Evolutionary conservation across 306 rosid genomes (phyloP).

Genomic region (Cucurbita ficifolia): DNA sequence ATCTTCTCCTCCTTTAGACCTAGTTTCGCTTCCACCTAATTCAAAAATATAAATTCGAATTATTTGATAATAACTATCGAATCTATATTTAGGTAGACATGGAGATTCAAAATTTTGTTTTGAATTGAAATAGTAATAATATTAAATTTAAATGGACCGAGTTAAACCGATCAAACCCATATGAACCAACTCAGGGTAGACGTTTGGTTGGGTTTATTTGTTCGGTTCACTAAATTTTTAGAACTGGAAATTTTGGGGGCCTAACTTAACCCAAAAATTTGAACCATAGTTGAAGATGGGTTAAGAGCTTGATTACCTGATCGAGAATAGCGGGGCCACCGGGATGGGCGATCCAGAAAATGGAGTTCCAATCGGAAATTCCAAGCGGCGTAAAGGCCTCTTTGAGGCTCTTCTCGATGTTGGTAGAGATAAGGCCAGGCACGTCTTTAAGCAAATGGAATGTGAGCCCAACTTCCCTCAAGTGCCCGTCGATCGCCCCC

Average conservation of each 20-base stretch:
- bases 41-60: not conserved
- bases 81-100: too few species aligned
- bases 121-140: too few species aligned
- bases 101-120: too few species aligned
- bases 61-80: too few species aligned
- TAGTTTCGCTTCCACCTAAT: conserved; percentile 31
- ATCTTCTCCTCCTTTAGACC: conserved; percentile 30
- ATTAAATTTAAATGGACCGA: too few species aligned
- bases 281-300: too few species aligned
- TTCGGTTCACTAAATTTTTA: too few species aligned
- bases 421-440: conserved; percentile 40
- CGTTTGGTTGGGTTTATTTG: too few species aligned
- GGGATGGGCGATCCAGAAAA: conserved; percentile 53
- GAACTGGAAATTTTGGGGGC: too few species aligned
- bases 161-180: too few species aligned
- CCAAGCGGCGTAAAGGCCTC: conserved; percentile 39
- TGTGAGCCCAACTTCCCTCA: conserved; percentile 39
- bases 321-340: conserved; percentile 55
- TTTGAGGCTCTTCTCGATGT: conserved; percentile 35
- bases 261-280: too few species aligned
- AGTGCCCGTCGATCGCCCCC: conserved; percentile 41
- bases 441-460: conserved; percentile 44
- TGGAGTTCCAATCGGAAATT: conserved; percentile 40
- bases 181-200: too few species aligned
- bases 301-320: not conserved